These are phyloP conservation scores for Hura crepitans DNA, from an alignment of 441 rosid species.

Conservation along the genomic window DNA sequence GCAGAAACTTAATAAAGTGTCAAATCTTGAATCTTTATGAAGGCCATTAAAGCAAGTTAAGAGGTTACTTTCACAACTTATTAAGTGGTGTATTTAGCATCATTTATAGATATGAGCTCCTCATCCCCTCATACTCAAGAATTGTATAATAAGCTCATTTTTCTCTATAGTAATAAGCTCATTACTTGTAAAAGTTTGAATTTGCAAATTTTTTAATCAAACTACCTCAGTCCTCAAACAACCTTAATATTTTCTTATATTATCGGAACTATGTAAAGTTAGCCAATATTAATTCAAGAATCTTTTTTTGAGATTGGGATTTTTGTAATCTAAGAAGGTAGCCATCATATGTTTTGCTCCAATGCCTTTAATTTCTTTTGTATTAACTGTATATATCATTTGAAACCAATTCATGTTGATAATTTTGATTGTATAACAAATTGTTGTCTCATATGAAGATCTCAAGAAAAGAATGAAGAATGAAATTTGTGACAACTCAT, in stretches of 20 bases:
- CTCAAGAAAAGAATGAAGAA: conserved; percentile 40
- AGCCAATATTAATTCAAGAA: conserved; percentile 35
- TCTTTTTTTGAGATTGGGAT: conserved; percentile 28
- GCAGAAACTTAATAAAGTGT: conserved; percentile 27
- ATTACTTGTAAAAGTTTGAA: conserved; percentile 37
- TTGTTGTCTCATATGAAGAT: conserved; percentile 40
- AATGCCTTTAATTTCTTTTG: conserved; percentile 44
- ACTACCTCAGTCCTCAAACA: conserved; percentile 31
- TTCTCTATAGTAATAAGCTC: conserved; percentile 30
- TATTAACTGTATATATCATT: conserved; percentile 42
- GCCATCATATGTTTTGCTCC: conserved; percentile 58
- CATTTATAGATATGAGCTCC: conserved; percentile 27
- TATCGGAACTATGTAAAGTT: conserved; percentile 47
- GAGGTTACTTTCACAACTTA: conserved; percentile 35
- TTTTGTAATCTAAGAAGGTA: conserved; percentile 28
- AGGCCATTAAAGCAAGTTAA: conserved; percentile 40
- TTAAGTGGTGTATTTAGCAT: conserved; percentile 33
- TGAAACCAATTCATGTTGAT: conserved; percentile 34
- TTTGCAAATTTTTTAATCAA: conserved; percentile 32
- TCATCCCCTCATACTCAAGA: conserved; percentile 24
- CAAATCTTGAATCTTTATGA: conserved; percentile 37
- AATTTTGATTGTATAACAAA: conserved; percentile 38
- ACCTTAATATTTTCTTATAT: conserved; percentile 37
- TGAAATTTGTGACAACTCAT: conserved; percentile 42
- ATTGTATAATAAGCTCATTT: conserved; percentile 32